phyloP scores from a whole-genome alignment of 1,284 basidiomycete species.

The Rhodotorula sp. region DNA sequence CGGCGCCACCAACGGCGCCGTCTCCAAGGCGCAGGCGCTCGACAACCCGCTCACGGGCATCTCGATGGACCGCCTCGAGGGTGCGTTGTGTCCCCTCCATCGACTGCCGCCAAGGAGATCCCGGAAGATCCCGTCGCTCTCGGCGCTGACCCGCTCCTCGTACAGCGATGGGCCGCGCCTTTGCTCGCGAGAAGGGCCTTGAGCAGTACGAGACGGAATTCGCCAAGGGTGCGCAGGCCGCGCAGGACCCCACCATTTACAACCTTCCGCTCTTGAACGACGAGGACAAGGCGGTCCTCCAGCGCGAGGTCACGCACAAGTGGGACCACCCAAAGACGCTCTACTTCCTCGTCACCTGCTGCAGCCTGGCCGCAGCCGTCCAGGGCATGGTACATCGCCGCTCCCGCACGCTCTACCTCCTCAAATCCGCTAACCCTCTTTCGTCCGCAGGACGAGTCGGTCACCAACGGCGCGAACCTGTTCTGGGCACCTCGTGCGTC shows the following conservation, averaged over 20 bases:
- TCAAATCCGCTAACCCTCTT: neutral
- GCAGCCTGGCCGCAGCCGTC: conserved; percentile 50
- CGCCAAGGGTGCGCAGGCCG: conserved; percentile 29
- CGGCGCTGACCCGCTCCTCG: no score
- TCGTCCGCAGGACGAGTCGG: conserved; percentile 44
- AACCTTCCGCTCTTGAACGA: conserved; percentile 45
- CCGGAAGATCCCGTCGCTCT: no score
- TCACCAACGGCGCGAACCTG: conserved; percentile 49
- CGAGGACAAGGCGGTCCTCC: conserved; percentile 46
- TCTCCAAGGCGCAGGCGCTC: neutral
- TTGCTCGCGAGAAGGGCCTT: conserved; percentile 39
- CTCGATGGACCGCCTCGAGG: neutral
- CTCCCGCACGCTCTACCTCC: conserved; percentile 35
- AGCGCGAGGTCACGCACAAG: conserved; percentile 44
- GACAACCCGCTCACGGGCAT: neutral
- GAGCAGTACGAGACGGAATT: conserved; percentile 32
- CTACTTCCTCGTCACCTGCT: conserved; percentile 45
- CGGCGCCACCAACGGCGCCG: neutral
- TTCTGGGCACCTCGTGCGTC: conserved; percentile 9
- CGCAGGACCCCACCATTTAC: conserved; percentile 42
- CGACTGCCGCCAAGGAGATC: no score
- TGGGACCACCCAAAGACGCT: conserved; percentile 54
- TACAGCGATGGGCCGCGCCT: conserved; percentile 38
- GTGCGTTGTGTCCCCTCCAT: no score
- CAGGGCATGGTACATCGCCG: conserved; percentile 40